Evolutionary conservation across 2,329 filamentous ascomycete genomes (phyloP).

Genomic region (Fusarium marasasianum): DNA sequence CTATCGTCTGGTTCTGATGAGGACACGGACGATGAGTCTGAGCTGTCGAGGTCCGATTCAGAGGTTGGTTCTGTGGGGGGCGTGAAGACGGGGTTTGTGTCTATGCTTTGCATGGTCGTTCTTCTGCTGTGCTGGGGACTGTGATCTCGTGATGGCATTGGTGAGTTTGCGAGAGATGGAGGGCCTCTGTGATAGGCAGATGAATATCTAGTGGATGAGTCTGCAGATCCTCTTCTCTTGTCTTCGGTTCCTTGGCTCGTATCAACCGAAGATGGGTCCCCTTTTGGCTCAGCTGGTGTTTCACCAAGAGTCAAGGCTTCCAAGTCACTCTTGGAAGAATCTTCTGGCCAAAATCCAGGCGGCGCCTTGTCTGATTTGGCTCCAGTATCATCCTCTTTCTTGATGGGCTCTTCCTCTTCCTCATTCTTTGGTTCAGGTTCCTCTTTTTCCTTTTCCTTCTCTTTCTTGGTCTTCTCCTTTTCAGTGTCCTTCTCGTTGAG

Average conservation of each 20-base stretch:
- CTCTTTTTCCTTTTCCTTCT: constrained; percentile 3
- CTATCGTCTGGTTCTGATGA: constrained; percentile 34
- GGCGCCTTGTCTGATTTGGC: constrained; percentile 15
- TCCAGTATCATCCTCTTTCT: constrained; percentile 12
- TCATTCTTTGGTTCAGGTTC: constrained; percentile 1
- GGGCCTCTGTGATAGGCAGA: background rate
- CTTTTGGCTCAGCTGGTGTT: background rate
- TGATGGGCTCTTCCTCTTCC: constrained; percentile 9
- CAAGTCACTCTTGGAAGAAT: constrained; percentile 30
- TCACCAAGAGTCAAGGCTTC: constrained; percentile 14
- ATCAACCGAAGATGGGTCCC: constrained; percentile 6
- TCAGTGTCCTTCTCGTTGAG: constrained; percentile 29
- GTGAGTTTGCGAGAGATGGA: background rate
- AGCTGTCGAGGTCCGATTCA: constrained; percentile 20
- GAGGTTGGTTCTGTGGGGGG: constrained; percentile 21
- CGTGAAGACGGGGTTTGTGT: constrained; percentile 23
- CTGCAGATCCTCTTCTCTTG: constrained; percentile 2
- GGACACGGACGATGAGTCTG: constrained; percentile 38
- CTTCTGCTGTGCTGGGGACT: constrained; percentile 6
- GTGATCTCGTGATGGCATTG: background rate
- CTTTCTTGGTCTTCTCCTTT: constrained; percentile 11
- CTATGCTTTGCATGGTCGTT: constrained; percentile 20
- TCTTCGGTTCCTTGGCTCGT: constrained; percentile 11
- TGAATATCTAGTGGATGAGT: background rate
- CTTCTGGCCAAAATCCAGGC: constrained; percentile 34